phyloP scores from a whole-genome alignment of 2,329 filamentous ascomycete species.

The Berkeleyomyces basicola region DNA sequence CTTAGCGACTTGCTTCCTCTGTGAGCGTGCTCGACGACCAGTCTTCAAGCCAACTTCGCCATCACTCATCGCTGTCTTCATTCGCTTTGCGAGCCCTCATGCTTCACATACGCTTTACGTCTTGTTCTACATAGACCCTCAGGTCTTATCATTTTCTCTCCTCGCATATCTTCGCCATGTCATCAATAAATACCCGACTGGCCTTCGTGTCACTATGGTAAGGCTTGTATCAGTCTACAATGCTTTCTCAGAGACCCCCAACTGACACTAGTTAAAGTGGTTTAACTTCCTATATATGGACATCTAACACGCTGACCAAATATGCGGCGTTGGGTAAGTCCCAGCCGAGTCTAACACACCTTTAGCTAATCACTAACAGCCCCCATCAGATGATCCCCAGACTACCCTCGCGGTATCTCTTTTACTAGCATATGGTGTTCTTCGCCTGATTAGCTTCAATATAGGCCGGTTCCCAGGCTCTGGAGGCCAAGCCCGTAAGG shows the following conservation, averaged over 20 bases:
- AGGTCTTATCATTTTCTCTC: background rate
- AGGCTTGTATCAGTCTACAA: background rate
- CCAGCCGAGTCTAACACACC: background rate
- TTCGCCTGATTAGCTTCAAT: conserved; percentile 15
- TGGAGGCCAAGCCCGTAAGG: conserved; percentile 17
- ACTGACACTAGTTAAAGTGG: background rate
- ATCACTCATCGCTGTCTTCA: background rate
- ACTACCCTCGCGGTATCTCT: conserved; percentile 24
- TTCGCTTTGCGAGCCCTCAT: background rate
- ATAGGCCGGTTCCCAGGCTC: conserved; percentile 14
- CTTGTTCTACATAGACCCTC: background rate
- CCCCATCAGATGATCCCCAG: conserved; percentile 11
- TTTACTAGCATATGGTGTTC: conserved; percentile 27
- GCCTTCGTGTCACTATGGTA: conserved; percentile 10
- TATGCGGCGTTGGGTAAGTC: conserved; percentile 13
- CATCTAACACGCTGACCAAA: conserved; percentile 9
- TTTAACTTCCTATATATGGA: conserved; percentile 8
- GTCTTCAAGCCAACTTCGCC: too few species aligned
- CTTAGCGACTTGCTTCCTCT: background rate
- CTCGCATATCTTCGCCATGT: background rate
- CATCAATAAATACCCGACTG: conserved; percentile 4
- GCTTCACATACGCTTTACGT: background rate
- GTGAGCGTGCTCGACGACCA: background rate
- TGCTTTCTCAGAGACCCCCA: background rate
- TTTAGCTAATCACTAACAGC: background rate